Evolutionary conservation across 352 stramenopile species (phyloP).

Genomic region (Globisporangium uncinulatum): DNA sequence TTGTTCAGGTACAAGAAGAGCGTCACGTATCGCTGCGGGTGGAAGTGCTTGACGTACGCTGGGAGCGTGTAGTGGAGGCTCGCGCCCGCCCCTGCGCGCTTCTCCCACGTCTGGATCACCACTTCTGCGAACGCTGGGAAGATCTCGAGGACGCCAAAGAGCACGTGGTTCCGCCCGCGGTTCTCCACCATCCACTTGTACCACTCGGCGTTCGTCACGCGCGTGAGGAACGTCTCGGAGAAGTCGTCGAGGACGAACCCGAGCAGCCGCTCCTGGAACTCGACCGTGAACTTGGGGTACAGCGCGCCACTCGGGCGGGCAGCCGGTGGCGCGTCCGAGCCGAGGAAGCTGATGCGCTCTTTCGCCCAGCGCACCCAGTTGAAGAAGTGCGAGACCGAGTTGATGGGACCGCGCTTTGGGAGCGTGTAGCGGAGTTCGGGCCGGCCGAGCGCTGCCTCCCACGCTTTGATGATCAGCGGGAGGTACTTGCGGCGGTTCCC

Average conservation of each 20-base stretch:
- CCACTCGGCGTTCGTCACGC: slow-evolving; percentile 62
- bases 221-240: slow-evolving; percentile 38
- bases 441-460: slow-evolving; percentile 51
- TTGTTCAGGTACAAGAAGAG: slow-evolving; percentile 97
- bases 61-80: slow-evolving; percentile 56
- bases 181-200: slow-evolving; percentile 72
- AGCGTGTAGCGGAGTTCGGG: slow-evolving; percentile 63
- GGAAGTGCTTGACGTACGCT: slow-evolving; percentile 64
- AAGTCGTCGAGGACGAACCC: slow-evolving; percentile 67
- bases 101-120: slow-evolving; percentile 67
- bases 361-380: slow-evolving; percentile 80
- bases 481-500: slow-evolving; percentile 54
- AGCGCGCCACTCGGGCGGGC: slow-evolving; percentile 39
- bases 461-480: slow-evolving; percentile 41
- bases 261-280: slow-evolving; percentile 56
- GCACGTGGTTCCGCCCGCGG: slow-evolving; percentile 49
- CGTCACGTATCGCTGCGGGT: slow-evolving; percentile 94
- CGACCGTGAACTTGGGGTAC: slow-evolving; percentile 64
- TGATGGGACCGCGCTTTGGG: slow-evolving; percentile 41
- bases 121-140: slow-evolving; percentile 58
- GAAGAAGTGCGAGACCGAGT: slow-evolving; percentile 67
- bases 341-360: slow-evolving; percentile 62
- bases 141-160: slow-evolving; percentile 55
- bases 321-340: slow-evolving; percentile 33
- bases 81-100: slow-evolving; percentile 22